Evolutionary conservation across 768 basidiomycete species (phyloP), one percentile per base, ranked within the genome.

Genomic region (Suillus bovinus): DNA sequence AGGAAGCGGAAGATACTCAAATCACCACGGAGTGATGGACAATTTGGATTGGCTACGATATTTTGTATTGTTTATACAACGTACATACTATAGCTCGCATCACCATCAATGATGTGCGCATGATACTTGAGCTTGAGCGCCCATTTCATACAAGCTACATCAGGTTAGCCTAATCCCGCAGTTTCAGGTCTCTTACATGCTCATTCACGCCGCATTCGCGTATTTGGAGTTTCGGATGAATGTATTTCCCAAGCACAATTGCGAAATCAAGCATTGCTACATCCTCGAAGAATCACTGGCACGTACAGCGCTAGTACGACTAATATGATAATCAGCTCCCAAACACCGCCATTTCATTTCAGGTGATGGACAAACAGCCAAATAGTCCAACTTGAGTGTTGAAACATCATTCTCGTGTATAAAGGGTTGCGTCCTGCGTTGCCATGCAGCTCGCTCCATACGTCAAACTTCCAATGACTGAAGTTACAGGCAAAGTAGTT

Each of bases 401-500:
- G 27, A 29, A 50, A 29, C 29, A 17, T 10, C 31, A 17, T 29
- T 50, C 49, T 52, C 20, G 5, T 33, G 6, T n/a, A 52, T 52
- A 52, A 52, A 52, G 20, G 29, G 20, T 31, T 31, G 20, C 31
- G 11, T n/a, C 6, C 29, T 33, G 31, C 11, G 29, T 33, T 13
- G 10, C 11, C 13, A n/a, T n/a, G n/a, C n/a, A 52, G 31, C 20
- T 52, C 10, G 29, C 49, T 20, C 20, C 50, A n/a, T 20, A 31
- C 50, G 5, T 52, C 10, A 4, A 52, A 52, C 29, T n/a, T 52
- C 10, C 11, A 31, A 60, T 60, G 59, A 5, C 33, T 36, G 59
- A 60, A 58, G 22, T 53, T 39, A 60, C 59, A 36, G 59, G 59
- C 8, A n/a, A 34, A 54, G 36, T 27, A 29, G 14, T 58, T 27